These are phyloP conservation scores for Teratosphaeria epicoccoides DNA, from an alignment of 2,329 filamentous ascomycete species.

Conservation along the genomic window DNA sequence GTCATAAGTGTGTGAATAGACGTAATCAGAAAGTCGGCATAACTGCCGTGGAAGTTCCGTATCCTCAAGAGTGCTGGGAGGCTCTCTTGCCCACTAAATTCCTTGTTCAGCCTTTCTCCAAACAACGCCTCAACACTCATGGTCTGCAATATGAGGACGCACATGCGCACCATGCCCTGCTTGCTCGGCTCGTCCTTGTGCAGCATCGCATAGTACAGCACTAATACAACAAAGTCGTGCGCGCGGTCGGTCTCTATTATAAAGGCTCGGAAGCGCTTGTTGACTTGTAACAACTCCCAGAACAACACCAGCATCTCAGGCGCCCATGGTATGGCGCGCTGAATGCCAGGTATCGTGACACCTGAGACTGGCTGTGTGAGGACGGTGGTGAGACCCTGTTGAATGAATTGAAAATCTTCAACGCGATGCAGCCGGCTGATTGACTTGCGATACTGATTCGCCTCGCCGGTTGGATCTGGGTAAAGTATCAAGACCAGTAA, in stretches of 20 bases:
- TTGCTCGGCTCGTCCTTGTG: conserved; percentile 76
- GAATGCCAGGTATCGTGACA: conserved; percentile 69
- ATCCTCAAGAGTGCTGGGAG: conserved; percentile 73
- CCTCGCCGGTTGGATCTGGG: conserved; percentile 30
- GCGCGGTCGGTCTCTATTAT: conserved; percentile 91
- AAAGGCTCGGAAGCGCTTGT: conserved; percentile 91
- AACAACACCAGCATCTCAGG: conserved; percentile 96
- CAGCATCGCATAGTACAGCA: conserved; percentile 86
- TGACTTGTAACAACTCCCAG: conserved; percentile 95
- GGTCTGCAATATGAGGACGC: conserved; percentile 91
- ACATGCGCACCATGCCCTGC: conserved; percentile 91
- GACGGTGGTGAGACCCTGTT: conserved; percentile 33
- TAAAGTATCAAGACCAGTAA: conserved; percentile 51
- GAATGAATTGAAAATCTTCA: conserved; percentile 92
- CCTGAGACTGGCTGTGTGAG: conserved; percentile 82
- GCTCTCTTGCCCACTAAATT: conserved; percentile 79
- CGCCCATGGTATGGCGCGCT: conserved; percentile 71
- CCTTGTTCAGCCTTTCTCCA: conserved; percentile 78
- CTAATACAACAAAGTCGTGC: conserved; percentile 83
- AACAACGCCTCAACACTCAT: conserved; percentile 88
- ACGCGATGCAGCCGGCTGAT: conserved; percentile 80
- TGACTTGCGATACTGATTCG: conserved; percentile 92
- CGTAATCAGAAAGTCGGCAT: conserved; percentile 88
- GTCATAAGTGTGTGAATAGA: conserved; percentile 90
- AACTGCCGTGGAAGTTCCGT: conserved; percentile 73